phyloP scores from a whole-genome alignment of 1,139 yeast species.

The Geotrichum bryndzae region DNA sequence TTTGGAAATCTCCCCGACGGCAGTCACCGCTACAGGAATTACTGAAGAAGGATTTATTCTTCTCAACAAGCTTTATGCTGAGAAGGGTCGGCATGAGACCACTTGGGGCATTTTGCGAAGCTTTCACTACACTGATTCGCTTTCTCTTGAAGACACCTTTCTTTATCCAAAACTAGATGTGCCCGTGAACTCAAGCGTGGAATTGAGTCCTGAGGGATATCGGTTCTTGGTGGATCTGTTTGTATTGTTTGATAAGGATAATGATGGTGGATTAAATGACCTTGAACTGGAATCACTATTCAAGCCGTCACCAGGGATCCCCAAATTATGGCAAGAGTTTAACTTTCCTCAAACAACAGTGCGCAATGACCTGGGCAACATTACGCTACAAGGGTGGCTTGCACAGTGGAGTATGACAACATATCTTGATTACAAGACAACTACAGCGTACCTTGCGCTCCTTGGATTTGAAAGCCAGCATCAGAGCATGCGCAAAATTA shows the following conservation, averaged over 20 bases:
- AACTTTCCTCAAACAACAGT: conserved; percentile 85
- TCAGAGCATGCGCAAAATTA: conserved; percentile 36
- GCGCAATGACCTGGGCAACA: conserved; percentile 80
- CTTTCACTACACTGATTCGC: conserved; percentile 85
- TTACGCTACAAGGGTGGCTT: conserved; percentile 93
- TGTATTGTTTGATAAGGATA: conserved; percentile 80
- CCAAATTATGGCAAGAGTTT: conserved; percentile 75
- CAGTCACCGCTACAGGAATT: conserved; percentile 45
- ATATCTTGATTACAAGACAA: conserved; percentile 71
- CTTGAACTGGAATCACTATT: conserved; percentile 62
- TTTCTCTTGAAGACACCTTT: conserved; percentile 73
- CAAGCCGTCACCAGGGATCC: conserved; percentile 88
- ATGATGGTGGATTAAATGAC: conserved; percentile 88
- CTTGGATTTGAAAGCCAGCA: conserved; percentile 64
- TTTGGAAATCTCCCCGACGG: conserved; percentile 17
- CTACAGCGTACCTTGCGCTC: conserved; percentile 82
- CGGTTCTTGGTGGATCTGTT: conserved; percentile 85
- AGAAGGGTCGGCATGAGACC: conserved; percentile 89
- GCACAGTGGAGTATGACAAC: conserved; percentile 99
- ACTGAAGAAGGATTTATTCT: conserved; percentile 70
- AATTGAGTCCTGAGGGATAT: conserved; percentile 89
- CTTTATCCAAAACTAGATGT: conserved; percentile 75
- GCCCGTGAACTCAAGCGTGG: conserved; percentile 73
- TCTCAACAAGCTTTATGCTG: conserved; percentile 75
- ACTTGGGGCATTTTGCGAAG: conserved; percentile 89